Evolutionary conservation across 345 rosid genomes (phyloP).

Genomic region (Lepidium sativum): DNA sequence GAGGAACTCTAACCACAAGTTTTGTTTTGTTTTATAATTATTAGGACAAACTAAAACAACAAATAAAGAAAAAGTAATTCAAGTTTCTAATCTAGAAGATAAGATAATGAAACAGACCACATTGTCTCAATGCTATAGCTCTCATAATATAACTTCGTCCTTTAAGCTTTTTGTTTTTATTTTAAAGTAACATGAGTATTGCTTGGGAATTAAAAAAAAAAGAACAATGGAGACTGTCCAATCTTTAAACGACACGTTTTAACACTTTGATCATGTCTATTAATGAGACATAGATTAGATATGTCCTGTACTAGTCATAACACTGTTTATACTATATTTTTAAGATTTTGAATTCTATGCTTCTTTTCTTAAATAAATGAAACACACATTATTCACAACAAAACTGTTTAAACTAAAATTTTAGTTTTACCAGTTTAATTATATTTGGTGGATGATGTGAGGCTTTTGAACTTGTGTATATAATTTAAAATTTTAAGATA

Average conservation of each 20-base stretch:
- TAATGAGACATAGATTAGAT: constrained; percentile 13
- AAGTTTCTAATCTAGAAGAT: constrained; percentile 13
- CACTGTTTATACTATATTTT: neutral
- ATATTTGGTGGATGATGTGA: too few relatives aligned
- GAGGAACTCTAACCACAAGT: constrained; percentile 9
- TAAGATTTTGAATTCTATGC: neutral
- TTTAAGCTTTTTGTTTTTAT: constrained; percentile 18
- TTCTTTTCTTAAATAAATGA: too few relatives aligned
- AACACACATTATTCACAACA: too few relatives aligned
- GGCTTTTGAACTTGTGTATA: too few relatives aligned
- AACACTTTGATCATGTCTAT: neutral
- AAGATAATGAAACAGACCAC: constrained; percentile 27
- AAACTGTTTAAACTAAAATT: too few relatives aligned
- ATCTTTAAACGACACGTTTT: constrained; percentile 11
- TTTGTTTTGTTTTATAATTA: neutral
- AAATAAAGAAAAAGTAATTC: neutral
- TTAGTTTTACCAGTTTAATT: too few relatives aligned
- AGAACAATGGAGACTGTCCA: neutral
- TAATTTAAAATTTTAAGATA: too few relatives aligned
- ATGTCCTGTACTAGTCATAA: neutral
- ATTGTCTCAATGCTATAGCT: constrained; percentile 11
- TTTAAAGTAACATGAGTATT: neutral
- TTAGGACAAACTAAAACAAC: neutral
- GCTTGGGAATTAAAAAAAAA: neutral
- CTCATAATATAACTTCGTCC: constrained; percentile 1